Percentiles rank a stretch among this genome's conserved stretches.
These are phyloP conservation scores for Nakataea oryzae DNA, from an alignment of 2,329 filamentous ascomycete species.

Conservation along the genomic window DNA sequence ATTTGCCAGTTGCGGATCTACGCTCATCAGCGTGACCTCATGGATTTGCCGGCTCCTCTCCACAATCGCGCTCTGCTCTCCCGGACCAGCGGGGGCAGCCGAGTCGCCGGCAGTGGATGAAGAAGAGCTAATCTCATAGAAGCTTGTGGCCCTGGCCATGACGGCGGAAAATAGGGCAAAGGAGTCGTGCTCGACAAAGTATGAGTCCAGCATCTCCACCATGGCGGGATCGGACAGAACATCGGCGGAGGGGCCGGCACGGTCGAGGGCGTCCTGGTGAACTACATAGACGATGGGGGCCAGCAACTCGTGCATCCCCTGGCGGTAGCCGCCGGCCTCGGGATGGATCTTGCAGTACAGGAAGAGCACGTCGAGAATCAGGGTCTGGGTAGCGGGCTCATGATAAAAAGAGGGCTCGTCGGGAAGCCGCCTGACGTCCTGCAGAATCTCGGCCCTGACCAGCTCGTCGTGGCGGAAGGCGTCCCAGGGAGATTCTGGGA, in stretches of 20 bases:
- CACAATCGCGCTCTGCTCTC: conserved; percentile 55
- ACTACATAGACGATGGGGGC: conserved; percentile 83
- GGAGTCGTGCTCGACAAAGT: conserved; percentile 79
- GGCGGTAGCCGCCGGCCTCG: conserved; percentile 78
- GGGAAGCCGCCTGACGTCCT: conserved; percentile 89
- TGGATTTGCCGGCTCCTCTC: conserved; percentile 81
- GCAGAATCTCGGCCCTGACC: conserved; percentile 77
- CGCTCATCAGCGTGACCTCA: conserved; percentile 60
- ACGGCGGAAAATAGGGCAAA: conserved; percentile 77
- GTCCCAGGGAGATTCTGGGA: conserved; percentile 26
- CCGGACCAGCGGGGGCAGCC: conserved; percentile 6
- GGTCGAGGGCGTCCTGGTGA: conserved; percentile 67
- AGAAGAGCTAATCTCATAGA: conserved; percentile 63
- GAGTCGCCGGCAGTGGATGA: conserved; percentile 11
- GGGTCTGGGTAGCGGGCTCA: conserved; percentile 63
- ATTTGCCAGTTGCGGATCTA: conserved; percentile 32
- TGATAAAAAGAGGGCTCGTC: conserved; percentile 80
- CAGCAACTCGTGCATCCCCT: conserved; percentile 95
- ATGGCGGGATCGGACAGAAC: conserved; percentile 39
- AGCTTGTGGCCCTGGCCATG: conserved; percentile 79
- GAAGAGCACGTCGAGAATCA: conserved; percentile 83
- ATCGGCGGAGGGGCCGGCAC: conserved; percentile 20
- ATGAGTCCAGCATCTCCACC: conserved; percentile 57
- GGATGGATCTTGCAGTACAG: conserved; percentile 91
- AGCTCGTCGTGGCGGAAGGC: conserved; percentile 14